Evolutionary conservation across 2,329 filamentous ascomycete species (phyloP).

Genomic region (Penicillium occitanis): DNA sequence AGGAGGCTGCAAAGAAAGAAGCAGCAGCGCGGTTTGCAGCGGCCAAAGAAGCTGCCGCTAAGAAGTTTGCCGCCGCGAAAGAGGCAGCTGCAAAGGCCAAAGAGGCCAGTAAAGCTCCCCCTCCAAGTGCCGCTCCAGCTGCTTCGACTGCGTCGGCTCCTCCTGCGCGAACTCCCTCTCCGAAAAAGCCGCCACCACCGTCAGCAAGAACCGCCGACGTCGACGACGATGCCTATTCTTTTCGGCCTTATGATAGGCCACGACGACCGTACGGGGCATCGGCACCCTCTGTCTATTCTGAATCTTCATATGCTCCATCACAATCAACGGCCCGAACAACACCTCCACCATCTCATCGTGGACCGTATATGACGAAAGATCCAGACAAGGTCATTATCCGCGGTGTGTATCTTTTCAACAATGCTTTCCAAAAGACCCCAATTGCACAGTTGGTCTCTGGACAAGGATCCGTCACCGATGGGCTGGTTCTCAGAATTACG

Average conservation of each 20-base stretch:
- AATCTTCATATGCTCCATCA: conserved; percentile 82
- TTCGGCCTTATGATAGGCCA: conserved; percentile 72
- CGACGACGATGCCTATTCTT: conserved; percentile 69
- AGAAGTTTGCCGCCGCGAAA: conserved; percentile 40
- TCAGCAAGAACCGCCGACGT: conserved; percentile 46
- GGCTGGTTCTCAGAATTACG: conserved; percentile 85
- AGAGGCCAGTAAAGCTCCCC: conserved; percentile 33
- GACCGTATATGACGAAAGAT: conserved; percentile 81
- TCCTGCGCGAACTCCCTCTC: conserved; percentile 39
- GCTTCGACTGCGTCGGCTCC: conserved; percentile 22
- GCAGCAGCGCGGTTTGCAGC: conserved; percentile 28
- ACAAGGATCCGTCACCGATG: conserved; percentile 83
- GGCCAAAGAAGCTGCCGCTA: conserved; percentile 30
- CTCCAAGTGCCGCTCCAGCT: conserved; percentile 22
- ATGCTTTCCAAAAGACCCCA: conserved; percentile 82
- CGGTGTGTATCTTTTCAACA: conserved; percentile 89
- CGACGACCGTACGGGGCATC: conserved; percentile 61
- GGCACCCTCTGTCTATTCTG: conserved; percentile 72
- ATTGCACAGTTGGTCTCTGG: conserved; percentile 85
- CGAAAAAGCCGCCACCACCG: conserved; percentile 37
- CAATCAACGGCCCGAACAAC: conserved; percentile 81
- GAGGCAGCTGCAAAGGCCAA: conserved; percentile 23
- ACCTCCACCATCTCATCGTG: conserved; percentile 68
- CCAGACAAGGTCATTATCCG: conserved; percentile 95
- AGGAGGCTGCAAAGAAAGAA: conserved; percentile 31